These are phyloP conservation scores for Calendula officinalis DNA, from an alignment of 129 eudicot genomes.

Conservation along the genomic window DNA sequence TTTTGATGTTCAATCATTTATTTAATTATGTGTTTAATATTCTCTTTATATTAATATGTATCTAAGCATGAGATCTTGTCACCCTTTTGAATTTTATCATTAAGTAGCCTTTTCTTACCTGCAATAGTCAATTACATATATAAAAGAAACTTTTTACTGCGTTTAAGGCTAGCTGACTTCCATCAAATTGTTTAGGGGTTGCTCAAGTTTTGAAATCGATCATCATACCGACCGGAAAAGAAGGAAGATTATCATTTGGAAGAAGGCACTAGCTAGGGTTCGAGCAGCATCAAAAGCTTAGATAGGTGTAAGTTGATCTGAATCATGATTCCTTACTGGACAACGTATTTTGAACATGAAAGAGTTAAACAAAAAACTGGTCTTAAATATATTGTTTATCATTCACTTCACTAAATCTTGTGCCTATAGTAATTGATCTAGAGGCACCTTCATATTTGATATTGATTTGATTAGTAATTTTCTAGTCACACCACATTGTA, in stretches of 20 bases:
- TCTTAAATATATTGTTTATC: conserved; percentile 10
- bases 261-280: conserved; percentile 13
- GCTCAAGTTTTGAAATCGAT: conserved; percentile 20
- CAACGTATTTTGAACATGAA: conserved; percentile 12
- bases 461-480: conserved; percentile 9
- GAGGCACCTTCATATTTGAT: background rate
- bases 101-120: conserved; percentile 5
- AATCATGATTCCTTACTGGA: background rate
- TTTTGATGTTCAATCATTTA: conserved; percentile 8
- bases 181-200: conserved; percentile 30
- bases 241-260: conserved; percentile 15
- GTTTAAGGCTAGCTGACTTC: conserved; percentile 17
- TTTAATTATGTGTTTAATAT: background rate
- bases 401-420: background rate
- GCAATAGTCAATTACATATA: background rate
- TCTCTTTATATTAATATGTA: background rate
- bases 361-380: background rate
- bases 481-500: too few relatives aligned
- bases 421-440: background rate
- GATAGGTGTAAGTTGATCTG: conserved; percentile 18
- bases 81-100: conserved; percentile 13
- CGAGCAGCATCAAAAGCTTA: background rate
- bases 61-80: conserved; percentile 8
- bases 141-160: background rate
- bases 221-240: conserved; percentile 21